A percentile compares a stretch with the other conserved stretches of the same genome.
These are phyloP conservation scores for Suillus spraguei DNA, from an alignment of 768 basidiomycete genomes.

Conservation along the genomic window DNA sequence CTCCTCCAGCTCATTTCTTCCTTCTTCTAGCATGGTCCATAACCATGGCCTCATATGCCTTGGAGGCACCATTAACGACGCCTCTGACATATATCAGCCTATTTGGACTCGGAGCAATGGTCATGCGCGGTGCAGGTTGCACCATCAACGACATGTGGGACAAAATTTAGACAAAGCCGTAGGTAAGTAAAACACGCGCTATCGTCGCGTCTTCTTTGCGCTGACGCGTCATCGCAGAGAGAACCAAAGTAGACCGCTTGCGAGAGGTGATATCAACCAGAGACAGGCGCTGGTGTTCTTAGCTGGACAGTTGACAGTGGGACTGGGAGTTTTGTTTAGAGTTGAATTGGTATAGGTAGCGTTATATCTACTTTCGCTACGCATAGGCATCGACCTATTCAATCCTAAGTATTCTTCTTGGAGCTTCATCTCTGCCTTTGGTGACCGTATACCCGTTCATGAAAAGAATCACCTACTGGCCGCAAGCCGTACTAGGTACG, in stretches of 20 bases:
- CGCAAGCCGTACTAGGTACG: constrained; percentile 91
- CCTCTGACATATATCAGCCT: constrained; percentile 78
- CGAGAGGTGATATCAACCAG: constrained; percentile 76
- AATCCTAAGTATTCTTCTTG: constrained; percentile 74
- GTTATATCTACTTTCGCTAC: background rate
- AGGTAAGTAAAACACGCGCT: constrained; percentile 48
- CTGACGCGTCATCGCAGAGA: constrained; percentile 45
- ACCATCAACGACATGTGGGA: constrained; percentile 99
- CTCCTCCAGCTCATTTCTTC: background rate
- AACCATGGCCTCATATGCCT: constrained; percentile 90
- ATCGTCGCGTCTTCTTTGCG: background rate
- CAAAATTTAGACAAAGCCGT: constrained; percentile 88
- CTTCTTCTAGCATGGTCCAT: constrained; percentile 91
- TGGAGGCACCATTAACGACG: constrained; percentile 61
- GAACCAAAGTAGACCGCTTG: constrained; percentile 91
- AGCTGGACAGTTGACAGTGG: constrained; percentile 76
- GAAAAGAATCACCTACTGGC: constrained; percentile 98
- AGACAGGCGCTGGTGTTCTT: constrained; percentile 82
- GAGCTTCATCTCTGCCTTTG: constrained; percentile 86
- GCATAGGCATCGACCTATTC: constrained; percentile 4
- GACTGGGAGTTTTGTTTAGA: constrained; percentile 87
- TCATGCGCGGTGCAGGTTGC: constrained; percentile 98
- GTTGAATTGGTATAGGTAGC: constrained; percentile 93
- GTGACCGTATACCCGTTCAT: constrained; percentile 93
- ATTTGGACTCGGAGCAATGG: constrained; percentile 87